Evolutionary conservation across 2,329 filamentous ascomycete species (phyloP), one percentile per base, ranked within the genome.

Genomic region (Verticillium tricorpus): DNA sequence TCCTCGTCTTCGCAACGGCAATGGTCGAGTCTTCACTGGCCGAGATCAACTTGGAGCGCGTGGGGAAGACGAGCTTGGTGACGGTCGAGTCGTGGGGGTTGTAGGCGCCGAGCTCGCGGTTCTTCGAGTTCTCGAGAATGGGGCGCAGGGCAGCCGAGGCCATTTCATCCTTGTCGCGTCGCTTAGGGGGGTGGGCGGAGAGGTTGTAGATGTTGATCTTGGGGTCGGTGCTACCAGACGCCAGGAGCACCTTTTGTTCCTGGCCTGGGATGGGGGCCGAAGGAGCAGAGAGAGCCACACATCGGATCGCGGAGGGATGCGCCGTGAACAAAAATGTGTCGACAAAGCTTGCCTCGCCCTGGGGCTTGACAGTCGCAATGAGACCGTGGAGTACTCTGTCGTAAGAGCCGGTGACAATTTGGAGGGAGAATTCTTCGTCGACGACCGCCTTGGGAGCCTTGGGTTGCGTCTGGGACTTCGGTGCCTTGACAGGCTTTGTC

Each of bases 271-370:
- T 72, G 1, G 82, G 80, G 19, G 83, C 84, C 14, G 91, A 91
- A 0, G 90, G 82, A 3, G 90, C 89, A 9, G 94, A 97, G 64
- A 97, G 78, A 28, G 93, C 92, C 37, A 99, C 83, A 72, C 92
- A 96, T 69, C 93, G 90, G 73, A 99, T 92, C 5, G 95, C 89
- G 14, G 93, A 96, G 61, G 87, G 84, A 77, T 99, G 95, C 15
- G 95, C 93, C 72, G 93, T 92, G 84, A 99, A 97, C 62, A 99
- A 85, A 75, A 99, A 99, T 0, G 91, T 94, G 75, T 98, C 94
- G 67, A 91, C 86, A 72, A 97, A 98, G 59, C 88, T 82, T 60
- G 88, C 80, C 35, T 67, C 58, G 35, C 69, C 66, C 60, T 64
- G 61, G 58, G 70, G 72, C 28, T 83, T 80, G 59, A 96, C 80